phyloP scores from a whole-genome alignment of 1,284 basidiomycete genomes.

The Malassezia psittaci region DNA sequence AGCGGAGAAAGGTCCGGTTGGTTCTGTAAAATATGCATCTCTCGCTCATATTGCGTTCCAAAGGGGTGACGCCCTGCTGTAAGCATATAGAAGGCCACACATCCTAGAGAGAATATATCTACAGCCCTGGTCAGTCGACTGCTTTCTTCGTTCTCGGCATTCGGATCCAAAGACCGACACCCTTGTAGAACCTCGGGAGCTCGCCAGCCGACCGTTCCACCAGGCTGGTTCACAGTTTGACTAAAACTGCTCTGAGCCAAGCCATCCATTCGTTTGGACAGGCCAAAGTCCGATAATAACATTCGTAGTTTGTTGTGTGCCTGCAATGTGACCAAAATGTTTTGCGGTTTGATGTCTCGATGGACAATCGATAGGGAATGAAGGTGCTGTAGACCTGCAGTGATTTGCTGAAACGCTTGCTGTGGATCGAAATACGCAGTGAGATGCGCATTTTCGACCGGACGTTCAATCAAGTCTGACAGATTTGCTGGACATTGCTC shows the following conservation, averaged over 20 bases:
- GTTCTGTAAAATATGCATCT: constrained; percentile 44
- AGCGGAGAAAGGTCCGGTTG: constrained; percentile 28
- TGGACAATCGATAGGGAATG: constrained; percentile 93
- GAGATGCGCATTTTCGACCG: constrained; percentile 31
- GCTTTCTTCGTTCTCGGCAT: constrained; percentile 22
- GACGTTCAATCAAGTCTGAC: constrained; percentile 73
- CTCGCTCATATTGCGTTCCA: constrained; percentile 42
- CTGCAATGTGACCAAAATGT: constrained; percentile 64
- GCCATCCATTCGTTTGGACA: constrained; percentile 42
- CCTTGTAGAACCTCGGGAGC: constrained; percentile 45
- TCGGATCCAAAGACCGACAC: constrained; percentile 21
- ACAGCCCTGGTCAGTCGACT: constrained; percentile 40
- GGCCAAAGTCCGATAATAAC: constrained; percentile 45
- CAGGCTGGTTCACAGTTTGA: constrained; percentile 44
- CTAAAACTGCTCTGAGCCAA: constrained; percentile 41
- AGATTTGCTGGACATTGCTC: constrained; percentile 91
- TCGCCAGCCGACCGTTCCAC: constrained; percentile 45
- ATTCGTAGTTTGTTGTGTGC: constrained; percentile 37
- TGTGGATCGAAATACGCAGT: constrained; percentile 57
- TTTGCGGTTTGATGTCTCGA: constrained; percentile 96
- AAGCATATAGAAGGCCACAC: constrained; percentile 43
- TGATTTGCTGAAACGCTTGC: constrained; percentile 74
- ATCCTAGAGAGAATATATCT: constrained; percentile 45
- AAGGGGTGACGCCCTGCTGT: constrained; percentile 44
- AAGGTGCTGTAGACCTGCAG: constrained; percentile 75